A percentile compares a stretch with the other conserved stretches of the same genome.
These are phyloP conservation scores for Botryosphaeria dothidea DNA, from an alignment of 2,329 filamentous ascomycete species.

Conservation along the genomic window DNA sequence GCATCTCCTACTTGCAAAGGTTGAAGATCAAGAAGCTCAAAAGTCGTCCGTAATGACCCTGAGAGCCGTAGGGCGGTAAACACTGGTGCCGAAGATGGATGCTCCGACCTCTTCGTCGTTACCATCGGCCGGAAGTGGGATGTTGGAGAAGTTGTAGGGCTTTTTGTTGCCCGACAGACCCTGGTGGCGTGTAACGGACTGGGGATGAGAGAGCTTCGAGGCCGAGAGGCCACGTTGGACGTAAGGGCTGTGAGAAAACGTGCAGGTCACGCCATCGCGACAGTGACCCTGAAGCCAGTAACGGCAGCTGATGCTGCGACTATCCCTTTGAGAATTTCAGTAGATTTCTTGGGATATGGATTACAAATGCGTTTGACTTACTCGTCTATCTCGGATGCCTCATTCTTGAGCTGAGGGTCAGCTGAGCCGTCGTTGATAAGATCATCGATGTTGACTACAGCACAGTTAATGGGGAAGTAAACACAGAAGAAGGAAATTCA, in stretches of 20 bases:
- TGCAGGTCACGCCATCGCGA: neutral
- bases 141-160: neutral
- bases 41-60: neutral
- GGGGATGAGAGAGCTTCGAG: neutral
- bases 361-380: too few relatives aligned
- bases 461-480: neutral
- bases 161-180: neutral
- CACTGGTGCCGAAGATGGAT: neutral
- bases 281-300: slow-evolving; percentile 16
- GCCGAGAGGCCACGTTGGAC: too few relatives aligned
- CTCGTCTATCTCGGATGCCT: neutral
- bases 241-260: neutral
- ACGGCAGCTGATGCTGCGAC: neutral
- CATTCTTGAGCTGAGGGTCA: neutral
- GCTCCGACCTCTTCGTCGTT: neutral
- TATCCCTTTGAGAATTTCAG: neutral
- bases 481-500: neutral
- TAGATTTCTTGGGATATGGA: too few relatives aligned
- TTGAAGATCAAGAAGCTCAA: neutral
- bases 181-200: neutral
- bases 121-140: neutral
- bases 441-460: neutral
- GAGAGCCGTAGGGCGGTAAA: neutral
- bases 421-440: neutral
- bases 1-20: neutral